These are phyloP conservation scores for Cercospora sp. DNA, from an alignment of 2,329 filamentous ascomycete species.

Conservation along the genomic window DNA sequence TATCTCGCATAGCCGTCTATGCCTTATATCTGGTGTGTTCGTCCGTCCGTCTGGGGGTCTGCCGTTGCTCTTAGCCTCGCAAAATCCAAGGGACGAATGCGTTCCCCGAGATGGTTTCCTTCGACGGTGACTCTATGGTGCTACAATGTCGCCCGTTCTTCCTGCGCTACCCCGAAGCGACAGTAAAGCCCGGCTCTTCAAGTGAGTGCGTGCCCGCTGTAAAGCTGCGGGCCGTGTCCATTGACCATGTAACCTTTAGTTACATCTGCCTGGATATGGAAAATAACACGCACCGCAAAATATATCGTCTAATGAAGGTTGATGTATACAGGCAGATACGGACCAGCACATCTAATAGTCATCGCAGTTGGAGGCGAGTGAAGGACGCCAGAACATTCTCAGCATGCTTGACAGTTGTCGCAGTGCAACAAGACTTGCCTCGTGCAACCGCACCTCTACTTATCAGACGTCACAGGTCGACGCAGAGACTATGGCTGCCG, in stretches of 20 bases:
- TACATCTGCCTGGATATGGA: neutral
- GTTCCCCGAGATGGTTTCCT: too few species aligned
- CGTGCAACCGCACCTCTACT: neutral
- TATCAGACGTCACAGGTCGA: neutral
- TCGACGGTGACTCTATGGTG: too few species aligned
- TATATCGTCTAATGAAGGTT: neutral
- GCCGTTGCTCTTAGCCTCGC: too few species aligned
- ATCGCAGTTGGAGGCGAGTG: neutral
- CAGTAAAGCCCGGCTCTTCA: too few species aligned
- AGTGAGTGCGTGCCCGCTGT: neutral
- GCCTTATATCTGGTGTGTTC: too few species aligned
- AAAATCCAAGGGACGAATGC: too few species aligned
- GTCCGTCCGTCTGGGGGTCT: too few species aligned
- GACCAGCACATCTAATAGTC: neutral
- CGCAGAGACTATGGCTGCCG: neutral
- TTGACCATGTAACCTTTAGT: neutral
- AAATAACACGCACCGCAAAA: neutral
- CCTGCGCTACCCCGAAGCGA: too few species aligned
- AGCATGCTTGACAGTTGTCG: neutral
- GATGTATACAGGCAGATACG: neutral
- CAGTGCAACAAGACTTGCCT: neutral
- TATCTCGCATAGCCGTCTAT: too few species aligned
- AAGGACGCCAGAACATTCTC: neutral
- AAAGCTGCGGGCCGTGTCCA: neutral
- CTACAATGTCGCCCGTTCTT: too few species aligned